phyloP scores from a whole-genome alignment of 345 rosid species.

The Eutrema yunnanense region DNA sequence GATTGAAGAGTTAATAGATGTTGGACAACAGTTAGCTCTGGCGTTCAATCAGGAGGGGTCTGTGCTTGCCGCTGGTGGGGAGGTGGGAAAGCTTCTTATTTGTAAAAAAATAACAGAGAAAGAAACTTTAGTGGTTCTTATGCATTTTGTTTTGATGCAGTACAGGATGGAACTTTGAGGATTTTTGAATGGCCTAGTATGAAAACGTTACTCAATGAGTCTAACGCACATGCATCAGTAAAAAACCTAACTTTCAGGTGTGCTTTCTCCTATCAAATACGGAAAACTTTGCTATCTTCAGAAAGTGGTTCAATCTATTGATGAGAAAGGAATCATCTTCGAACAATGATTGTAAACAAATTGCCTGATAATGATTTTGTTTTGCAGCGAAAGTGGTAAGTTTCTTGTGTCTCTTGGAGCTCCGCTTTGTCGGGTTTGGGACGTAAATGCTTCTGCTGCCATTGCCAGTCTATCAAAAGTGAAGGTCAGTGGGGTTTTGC shows the following conservation, averaged over 20 bases:
- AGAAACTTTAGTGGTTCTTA: conserved; percentile 13
- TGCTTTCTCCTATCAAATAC: neutral
- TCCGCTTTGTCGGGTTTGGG: conserved; percentile 89
- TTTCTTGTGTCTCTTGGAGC: conserved; percentile 74
- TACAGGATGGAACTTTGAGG: conserved; percentile 89
- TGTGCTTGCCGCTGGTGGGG: conserved; percentile 70
- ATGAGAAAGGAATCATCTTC: neutral
- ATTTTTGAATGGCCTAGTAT: conserved; percentile 91
- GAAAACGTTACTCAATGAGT: conserved; percentile 56
- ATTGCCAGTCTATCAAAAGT: conserved; percentile 60
- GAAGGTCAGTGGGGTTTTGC: conserved; percentile 35
- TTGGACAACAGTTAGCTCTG: conserved; percentile 73
- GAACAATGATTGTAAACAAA: neutral
- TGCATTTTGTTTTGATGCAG: conserved; percentile 45
- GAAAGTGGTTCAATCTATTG: neutral
- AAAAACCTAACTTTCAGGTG: conserved; percentile 85
- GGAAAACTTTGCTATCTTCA: neutral
- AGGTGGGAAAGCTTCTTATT: conserved; percentile 44
- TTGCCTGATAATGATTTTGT: conserved; percentile 19
- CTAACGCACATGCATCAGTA: conserved; percentile 55
- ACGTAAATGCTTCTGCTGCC: conserved; percentile 46
- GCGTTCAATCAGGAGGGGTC: conserved; percentile 65
- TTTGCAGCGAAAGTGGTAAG: conserved; percentile 74
- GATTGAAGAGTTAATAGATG: conserved; percentile 46
- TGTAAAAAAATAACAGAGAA: neutral